Conservation (phyloP, 129 eudicot genomes). For the Escallonia herrerae region DNA sequence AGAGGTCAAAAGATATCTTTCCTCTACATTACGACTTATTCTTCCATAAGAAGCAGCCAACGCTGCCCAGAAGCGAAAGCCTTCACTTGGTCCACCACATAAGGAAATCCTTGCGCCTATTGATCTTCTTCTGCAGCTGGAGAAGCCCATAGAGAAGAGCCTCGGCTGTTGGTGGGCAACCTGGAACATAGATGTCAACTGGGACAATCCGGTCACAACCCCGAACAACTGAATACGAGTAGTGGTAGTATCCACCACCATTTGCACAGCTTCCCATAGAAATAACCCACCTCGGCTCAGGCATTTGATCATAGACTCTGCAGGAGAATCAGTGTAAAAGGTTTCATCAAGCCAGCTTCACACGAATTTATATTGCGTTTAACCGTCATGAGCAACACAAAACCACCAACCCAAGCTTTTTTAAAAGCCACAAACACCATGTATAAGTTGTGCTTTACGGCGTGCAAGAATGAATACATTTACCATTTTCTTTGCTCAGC, state of each 20-base stretch:
- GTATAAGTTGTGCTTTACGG: too few species aligned
- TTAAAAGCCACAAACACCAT: too few species aligned
- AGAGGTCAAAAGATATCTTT: too few species aligned
- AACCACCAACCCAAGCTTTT: neutral
- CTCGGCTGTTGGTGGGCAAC: conserved; percentile 93
- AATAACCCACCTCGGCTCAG: conserved; percentile 98
- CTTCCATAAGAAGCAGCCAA: conserved; percentile 8
- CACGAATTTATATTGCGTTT: neutral
- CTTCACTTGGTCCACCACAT: conserved; percentile 91
- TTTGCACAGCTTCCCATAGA: conserved; percentile 99
- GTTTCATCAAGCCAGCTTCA: neutral
- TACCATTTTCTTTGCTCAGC: too few species aligned
- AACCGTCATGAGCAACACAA: neutral
- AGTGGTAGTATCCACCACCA: conserved; percentile 97
- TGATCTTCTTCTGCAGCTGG: conserved; percentile 92
- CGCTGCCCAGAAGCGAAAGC: neutral
- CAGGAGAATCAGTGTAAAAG: conserved; percentile 10
- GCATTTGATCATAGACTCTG: conserved; percentile 99
- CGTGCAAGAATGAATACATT: too few species aligned
- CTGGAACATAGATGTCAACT: conserved; percentile 91
- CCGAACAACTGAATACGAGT: conserved; percentile 90
- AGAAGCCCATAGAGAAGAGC: conserved; percentile 85
- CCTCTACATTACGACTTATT: conserved; percentile 6
- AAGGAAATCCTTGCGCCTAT: conserved; percentile 91
- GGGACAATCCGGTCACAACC: conserved; percentile 94